A percentile compares a stretch with the other conserved stretches of the same genome.
Conservation (phyloP, 192 early-diverging fungal genomes). For the Podochytrium sp. region DNA sequence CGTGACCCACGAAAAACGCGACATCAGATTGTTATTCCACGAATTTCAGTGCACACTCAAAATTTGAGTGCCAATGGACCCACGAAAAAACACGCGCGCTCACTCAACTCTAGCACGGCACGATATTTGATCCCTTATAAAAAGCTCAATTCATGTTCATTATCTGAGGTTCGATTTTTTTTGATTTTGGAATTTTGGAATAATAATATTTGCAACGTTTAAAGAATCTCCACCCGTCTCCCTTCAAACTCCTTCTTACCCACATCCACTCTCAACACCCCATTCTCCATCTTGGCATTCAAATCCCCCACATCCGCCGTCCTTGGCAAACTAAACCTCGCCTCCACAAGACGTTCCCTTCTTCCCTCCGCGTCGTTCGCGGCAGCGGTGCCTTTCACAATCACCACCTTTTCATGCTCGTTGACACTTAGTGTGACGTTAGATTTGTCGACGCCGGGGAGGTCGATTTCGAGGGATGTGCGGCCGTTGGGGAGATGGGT, state of each 20-base stretch:
- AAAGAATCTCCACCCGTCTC: constrained; percentile 9
- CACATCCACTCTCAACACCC: constrained; percentile 27
- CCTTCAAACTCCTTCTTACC: constrained; percentile 34
- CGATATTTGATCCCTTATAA: no score
- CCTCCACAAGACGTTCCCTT: constrained; percentile 16
- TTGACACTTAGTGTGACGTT: constrained; percentile 26
- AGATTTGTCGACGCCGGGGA: constrained; percentile 28
- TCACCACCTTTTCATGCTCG: constrained; percentile 22
- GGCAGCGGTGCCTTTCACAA: constrained; percentile 16
- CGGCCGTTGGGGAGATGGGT: constrained; percentile 20
- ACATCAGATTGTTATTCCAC: no score
- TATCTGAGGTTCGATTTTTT: no score
- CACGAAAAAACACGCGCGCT: no score
- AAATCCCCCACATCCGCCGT: constrained; percentile 18
- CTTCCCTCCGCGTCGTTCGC: not conserved
- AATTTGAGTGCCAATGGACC: no score
- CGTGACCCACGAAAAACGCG: no score
- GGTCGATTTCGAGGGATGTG: constrained; percentile 21
- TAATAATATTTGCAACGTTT: no score
- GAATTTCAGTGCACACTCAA: no score
- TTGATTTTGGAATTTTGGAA: no score
- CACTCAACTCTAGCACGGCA: no score
- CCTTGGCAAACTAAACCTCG: constrained; percentile 9
- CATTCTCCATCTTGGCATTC: constrained; percentile 28
- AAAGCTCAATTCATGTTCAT: no score